Conservation (phyloP, 345 rosid species). For the Citrus cavaleriei region DNA sequence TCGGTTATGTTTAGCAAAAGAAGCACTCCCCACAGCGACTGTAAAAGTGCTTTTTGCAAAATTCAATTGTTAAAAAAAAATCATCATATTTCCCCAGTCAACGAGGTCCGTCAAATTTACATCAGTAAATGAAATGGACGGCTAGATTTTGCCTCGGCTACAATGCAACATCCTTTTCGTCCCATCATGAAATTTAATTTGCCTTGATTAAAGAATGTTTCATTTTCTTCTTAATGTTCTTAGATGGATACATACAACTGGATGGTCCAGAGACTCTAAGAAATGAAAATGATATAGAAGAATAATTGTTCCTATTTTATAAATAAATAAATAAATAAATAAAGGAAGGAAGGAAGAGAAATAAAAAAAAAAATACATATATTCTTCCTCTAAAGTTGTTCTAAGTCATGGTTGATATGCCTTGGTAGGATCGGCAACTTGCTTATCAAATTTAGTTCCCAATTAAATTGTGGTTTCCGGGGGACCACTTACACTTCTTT, state of each 20-base stretch:
- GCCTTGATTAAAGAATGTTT: constrained; percentile 41
- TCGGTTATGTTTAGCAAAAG: constrained; percentile 18
- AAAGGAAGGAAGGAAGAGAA: not conserved
- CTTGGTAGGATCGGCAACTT: constrained; percentile 18
- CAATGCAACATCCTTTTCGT: constrained; percentile 13
- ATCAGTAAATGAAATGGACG: constrained; percentile 10
- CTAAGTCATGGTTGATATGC: constrained; percentile 8
- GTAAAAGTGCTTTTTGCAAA: not conserved
- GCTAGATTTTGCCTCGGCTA: constrained; percentile 3
- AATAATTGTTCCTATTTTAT: constrained; percentile 9
- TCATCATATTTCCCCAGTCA: not conserved
- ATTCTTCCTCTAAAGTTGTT: not conserved
- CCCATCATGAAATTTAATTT: constrained; percentile 3
- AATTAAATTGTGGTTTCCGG: constrained; percentile 4
- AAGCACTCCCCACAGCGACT: not conserved
- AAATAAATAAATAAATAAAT: not conserved
- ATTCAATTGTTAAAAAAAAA: not conserved
- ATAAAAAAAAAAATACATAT: too few species aligned
- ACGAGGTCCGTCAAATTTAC: not conserved
- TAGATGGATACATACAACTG: constrained; percentile 59
- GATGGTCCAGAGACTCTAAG: constrained; percentile 40
- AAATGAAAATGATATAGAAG: constrained; percentile 29
- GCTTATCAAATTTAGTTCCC: constrained; percentile 20
- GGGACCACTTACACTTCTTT: constrained; percentile 27
- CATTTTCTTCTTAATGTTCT: constrained; percentile 45